phyloP scores from a whole-genome alignment of 805 yeast genomes.

The Zygoascus flipseniorum region DNA sequence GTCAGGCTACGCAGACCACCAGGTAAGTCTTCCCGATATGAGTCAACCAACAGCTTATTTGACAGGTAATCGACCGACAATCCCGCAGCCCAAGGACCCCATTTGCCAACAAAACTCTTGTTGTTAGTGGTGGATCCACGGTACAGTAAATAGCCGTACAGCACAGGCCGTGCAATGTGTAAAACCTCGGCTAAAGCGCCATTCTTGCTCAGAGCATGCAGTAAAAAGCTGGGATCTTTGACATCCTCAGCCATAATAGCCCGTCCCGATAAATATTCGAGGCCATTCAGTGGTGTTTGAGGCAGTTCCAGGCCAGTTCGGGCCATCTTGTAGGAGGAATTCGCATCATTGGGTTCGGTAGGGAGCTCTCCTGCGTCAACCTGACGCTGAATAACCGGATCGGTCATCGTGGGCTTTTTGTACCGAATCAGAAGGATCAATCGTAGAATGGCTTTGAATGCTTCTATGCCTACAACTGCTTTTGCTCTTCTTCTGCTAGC shows the following conservation, averaged over 20 bases:
- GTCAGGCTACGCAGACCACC: conserved; percentile 22
- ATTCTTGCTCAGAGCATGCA: conserved; percentile 21
- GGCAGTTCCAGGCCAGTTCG: conserved; percentile 1
- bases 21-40: conserved; percentile 16
- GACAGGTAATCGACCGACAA: conserved; percentile 27
- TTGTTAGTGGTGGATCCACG: conserved; percentile 15
- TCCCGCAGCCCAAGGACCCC: conserved; percentile 36
- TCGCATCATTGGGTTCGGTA: neutral
- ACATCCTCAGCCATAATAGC: conserved; percentile 28
- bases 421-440: conserved; percentile 23
- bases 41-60: conserved; percentile 20
- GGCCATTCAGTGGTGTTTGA: conserved; percentile 13
- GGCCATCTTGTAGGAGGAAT: neutral
- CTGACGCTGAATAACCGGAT: conserved; percentile 29
- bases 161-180: conserved; percentile 31
- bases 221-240: conserved; percentile 23
- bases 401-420: conserved; percentile 24
- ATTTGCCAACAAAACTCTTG: conserved; percentile 8
- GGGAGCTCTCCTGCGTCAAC: conserved; percentile 22
- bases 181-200: conserved; percentile 26
- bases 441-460: conserved; percentile 26
- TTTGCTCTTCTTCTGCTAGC: conserved; percentile 1
- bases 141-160: conserved; percentile 29
- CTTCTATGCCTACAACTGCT: conserved; percentile 25
- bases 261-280: conserved; percentile 19